phyloP scores from a whole-genome alignment of 2,329 filamentous ascomycete genomes.

The Cryphonectria parasitica region DNA sequence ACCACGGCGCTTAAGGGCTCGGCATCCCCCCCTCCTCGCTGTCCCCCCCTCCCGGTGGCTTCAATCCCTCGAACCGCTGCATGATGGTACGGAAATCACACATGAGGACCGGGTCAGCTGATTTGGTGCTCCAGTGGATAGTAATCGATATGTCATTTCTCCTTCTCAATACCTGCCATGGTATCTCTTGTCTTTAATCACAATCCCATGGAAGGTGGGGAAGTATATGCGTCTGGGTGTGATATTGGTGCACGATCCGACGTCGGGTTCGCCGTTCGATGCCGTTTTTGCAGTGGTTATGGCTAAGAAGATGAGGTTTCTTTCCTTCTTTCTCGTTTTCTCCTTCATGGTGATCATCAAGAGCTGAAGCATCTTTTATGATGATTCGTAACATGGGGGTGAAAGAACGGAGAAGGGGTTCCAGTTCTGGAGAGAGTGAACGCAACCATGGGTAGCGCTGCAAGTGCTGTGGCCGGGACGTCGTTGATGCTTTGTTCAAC shows the following conservation, averaged over 20 bases:
- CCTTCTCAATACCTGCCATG: not conserved
- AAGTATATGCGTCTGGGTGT: not conserved
- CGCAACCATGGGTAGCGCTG: not conserved
- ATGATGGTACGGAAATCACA: slow-evolving; percentile 23
- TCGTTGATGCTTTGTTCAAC: not conserved
- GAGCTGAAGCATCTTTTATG: not conserved
- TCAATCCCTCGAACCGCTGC: slow-evolving; percentile 12
- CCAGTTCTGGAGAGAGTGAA: not conserved
- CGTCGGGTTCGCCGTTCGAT: not conserved
- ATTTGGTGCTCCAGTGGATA: slow-evolving; percentile 11
- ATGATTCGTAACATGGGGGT: not conserved
- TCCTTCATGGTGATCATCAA: not conserved
- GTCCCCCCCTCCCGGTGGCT: not conserved
- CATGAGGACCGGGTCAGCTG: slow-evolving; percentile 28
- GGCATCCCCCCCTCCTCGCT: not conserved
- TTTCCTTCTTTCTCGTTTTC: not conserved
- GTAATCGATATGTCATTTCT: slow-evolving; percentile 4
- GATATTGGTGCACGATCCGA: not conserved
- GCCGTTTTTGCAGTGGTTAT: not conserved
- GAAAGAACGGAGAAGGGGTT: not conserved
- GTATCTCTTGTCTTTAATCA: not conserved
- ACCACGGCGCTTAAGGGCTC: slow-evolving; percentile 21
- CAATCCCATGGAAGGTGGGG: not conserved
- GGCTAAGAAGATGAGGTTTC: not conserved
- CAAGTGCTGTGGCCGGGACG: no score